Evolutionary conservation across 345 rosid genomes (phyloP).

Genomic region (Leavenworthia alabamica): DNA sequence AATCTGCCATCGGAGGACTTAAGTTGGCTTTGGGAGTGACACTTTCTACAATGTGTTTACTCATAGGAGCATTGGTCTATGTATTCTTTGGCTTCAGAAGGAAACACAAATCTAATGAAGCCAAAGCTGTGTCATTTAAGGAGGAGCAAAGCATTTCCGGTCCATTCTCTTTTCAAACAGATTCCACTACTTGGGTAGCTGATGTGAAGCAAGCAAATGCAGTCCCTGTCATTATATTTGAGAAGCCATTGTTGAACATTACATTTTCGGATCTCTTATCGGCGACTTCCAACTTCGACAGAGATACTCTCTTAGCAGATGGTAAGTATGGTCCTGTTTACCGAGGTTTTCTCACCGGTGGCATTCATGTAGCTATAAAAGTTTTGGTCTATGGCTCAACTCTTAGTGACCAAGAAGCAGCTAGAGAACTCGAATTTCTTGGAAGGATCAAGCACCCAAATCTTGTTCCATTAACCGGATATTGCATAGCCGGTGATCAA

Average conservation of each 20-base stretch:
- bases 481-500: conserved; percentile 91
- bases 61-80: conserved; percentile 52
- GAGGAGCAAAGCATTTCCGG: conserved; percentile 77
- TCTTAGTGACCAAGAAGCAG: conserved; percentile 82
- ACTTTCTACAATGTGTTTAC: conserved; percentile 56
- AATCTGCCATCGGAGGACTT: conserved; percentile 39
- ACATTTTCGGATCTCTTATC: conserved; percentile 83
- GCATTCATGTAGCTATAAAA: conserved; percentile 89
- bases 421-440: conserved; percentile 78
- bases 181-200: conserved; percentile 92
- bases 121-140: conserved; percentile 53
- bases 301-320: conserved; percentile 81
- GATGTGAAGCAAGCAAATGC: conserved; percentile 81
- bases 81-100: conserved; percentile 64
- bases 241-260: conserved; percentile 78
- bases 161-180: conserved; percentile 83
- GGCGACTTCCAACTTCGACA: conserved; percentile 82
- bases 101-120: conserved; percentile 43
- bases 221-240: conserved; percentile 72
- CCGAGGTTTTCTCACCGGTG: conserved; percentile 84
- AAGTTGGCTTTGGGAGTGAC: conserved; percentile 68
- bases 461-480: conserved; percentile 87
- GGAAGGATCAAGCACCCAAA: conserved; percentile 85
- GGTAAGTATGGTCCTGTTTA: conserved; percentile 95
- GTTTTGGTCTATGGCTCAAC: conserved; percentile 89